Evolutionary conservation across 108 stramenopile genomes (phyloP), one percentile per base, ranked within the genome.

Genomic region (Skeletonema potamos): DNA sequence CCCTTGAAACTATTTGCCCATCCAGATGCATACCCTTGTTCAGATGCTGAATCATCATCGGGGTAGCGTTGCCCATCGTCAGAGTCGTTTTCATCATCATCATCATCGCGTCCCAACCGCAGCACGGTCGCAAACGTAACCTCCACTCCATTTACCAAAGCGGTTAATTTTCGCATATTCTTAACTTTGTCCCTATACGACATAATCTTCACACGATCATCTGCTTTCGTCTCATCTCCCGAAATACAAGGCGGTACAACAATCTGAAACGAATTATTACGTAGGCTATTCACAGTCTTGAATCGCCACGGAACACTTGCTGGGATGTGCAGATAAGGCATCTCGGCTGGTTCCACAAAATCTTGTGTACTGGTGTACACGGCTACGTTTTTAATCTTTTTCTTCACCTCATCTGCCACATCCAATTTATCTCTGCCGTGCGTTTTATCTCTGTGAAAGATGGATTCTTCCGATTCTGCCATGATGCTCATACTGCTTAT

Each of bases 301-400:
- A 64, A 64, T 24, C 43, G 26, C 64, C 64, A 64, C 6, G 64
- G 64, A 13, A 64, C 64, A 30, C 12, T 37, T 44, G 64, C 64
- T 7, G 64, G 64, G 15, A 64, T 46, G 13, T 18, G 15, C 12
- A 64, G 29, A 29, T 64, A 64, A 0, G 64, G 64, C 64, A 64
- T 64, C 43, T 64, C 64, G 5, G 32, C 27, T 29, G 64, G 64
- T 9, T 64, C 64, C 27, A 43, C 46, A 46, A 64, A 64, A 24
- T 46, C 44, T 9, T 13, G 4, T 29, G 27, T 64, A 13, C 43
- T 46, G 11, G 46, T 37, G 39, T 46, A 64, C 6, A 64, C 43
- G 3, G 43, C 26, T 7, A 64, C 64, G 27, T 64, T 48, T 28
- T 64, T 44, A 51, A 64, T 64, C 64, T 46, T 64, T 13, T 43